phyloP scores from a whole-genome alignment of 495 filamentous ascomycete genomes.

The Elasticomyces elasticus region DNA sequence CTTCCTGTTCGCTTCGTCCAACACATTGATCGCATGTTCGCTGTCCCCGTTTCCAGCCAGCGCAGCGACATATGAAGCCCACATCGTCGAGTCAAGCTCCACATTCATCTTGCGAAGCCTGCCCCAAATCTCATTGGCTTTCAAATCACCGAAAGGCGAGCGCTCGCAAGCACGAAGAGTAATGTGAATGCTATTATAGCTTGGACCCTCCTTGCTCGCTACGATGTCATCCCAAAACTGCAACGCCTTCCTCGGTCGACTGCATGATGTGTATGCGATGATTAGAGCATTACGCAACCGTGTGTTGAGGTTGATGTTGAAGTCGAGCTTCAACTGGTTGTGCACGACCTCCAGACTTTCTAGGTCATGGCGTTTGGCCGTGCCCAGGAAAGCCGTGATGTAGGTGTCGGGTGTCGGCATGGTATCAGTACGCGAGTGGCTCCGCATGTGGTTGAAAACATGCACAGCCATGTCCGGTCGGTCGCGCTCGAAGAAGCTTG shows the following conservation, averaged over 20 bases:
- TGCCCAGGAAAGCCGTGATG: constrained; percentile 61
- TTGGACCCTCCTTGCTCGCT: constrained; percentile 68
- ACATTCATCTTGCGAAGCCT: constrained; percentile 67
- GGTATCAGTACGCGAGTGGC: constrained; percentile 43
- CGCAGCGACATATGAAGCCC: constrained; percentile 62
- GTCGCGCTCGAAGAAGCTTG: constrained; percentile 64
- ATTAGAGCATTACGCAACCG: constrained; percentile 71
- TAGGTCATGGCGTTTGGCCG: constrained; percentile 47
- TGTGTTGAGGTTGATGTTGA: constrained; percentile 65
- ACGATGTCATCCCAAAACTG: constrained; percentile 75
- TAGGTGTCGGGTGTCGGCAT: constrained; percentile 67
- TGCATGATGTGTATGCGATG: constrained; percentile 66
- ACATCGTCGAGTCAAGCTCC: constrained; percentile 59
- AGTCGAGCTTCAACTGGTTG: constrained; percentile 88
- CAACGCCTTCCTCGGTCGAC: constrained; percentile 51
- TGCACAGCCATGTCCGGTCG: constrained; percentile 72
- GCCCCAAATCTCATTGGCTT: constrained; percentile 63
- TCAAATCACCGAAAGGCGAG: constrained; percentile 46
- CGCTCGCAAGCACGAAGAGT: constrained; percentile 68
- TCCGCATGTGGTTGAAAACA: constrained; percentile 84
- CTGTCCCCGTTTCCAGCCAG: constrained; percentile 59
- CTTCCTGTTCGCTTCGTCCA: constrained; percentile 54
- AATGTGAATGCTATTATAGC: constrained; percentile 63
- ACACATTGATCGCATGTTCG: constrained; percentile 46
- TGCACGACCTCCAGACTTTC: constrained; percentile 64